Base-by-base conservation (phyloP, 2,329 filamentous ascomycete genomes). In the Endothia cerciana region DNA sequence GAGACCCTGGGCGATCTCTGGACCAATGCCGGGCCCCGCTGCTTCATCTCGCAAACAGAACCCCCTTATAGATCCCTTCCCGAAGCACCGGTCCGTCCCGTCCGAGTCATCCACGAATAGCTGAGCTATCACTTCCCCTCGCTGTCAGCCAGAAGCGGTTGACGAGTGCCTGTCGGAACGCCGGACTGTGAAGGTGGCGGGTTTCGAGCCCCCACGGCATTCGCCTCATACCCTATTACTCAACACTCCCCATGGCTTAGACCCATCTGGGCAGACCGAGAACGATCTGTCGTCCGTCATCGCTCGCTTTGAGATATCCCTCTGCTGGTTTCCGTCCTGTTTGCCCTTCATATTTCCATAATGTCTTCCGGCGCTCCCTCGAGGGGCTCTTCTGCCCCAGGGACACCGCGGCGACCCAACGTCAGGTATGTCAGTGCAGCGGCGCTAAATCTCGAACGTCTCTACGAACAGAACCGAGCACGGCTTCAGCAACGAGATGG, bases 391-490 rank as follows among this genome's bases (percentile, higher is more conserved):
- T 62, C 66, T 62, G 65, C 63, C 62, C 66, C 47, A 61, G 64
- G 59, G 60, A 67, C 69, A 70, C 64, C 70, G 70, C 69, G 73
- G 72, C 73, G 75, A 72, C 72, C 73, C 63, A 71, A 75, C 38
- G 72, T 77, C 65, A 78, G 77, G 66, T 76, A 78, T 72, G 77
- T 81, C 66, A 88, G 83, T 81, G 81, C 81, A 78, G 87, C 87
- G 68, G 80, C 82, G 80, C 85, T 88, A 83, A 89, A 83, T 77
- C 85, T 89, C 73, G 82, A 84, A 80, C 84, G 83, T 82, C 78
- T 89, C 69, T 82, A 84, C 73, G 80, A 87, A 78, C 87, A 89
- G 87, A 86, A 86, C 72, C 81, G 80, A 67, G 78, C 81, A 71
- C 82, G 79, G 74, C 77, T 82, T 55, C 80, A 83, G 62, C 82